Base-by-base conservation (phyloP, 495 filamentous ascomycete genomes). In the Xylona heveae region DNA sequence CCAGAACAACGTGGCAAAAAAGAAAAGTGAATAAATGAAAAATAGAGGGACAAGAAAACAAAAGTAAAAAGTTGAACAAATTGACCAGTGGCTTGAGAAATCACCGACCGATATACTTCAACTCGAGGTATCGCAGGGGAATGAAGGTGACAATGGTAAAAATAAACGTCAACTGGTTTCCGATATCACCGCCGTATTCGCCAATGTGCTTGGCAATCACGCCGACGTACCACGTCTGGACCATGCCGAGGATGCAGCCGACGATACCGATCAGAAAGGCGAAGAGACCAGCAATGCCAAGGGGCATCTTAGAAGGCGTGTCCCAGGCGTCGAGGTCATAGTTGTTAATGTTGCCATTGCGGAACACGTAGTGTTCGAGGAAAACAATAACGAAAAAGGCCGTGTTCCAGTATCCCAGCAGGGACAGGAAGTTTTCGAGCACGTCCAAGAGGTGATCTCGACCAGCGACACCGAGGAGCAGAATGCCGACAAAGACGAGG, bases 321-420 rank as follows among this genome's bases (percentile, higher is more conserved):
- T 68, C 55, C 64, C 64, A 68, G 14, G 41, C 58, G 6, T 59
- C 51, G 25, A 65, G 46, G 34, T 66, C 44, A 38, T 67, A 67
- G 24, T 52, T 53, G 1, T 40, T 35, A 7, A 7, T 8, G 23
- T 15, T 15, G 18, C 50, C 48, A 15, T 53, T 53, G 10, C 70
- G 59, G 53, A 74, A 74, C 25, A 60, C 32, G 37, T 64, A 65
- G 44, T 77, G 66, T 37, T 77, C 71, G 7, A 50, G 46, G 37
- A 70, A 57, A 3, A 75, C 37, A 37, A 74, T 67, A 34, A 62
- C 51, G 21, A 64, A 61, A 44, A 64, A 70, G 1, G 55, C 55
- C 8, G 66, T 64, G 31, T 56, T 59, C 61, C 66, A 70, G 47
- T 72, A 74, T 4, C 68, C 64, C 13, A 74, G 50, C 21, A 71